A percentile compares a stretch with the other conserved stretches of the same genome.
phyloP scores from a whole-genome alignment of 2,329 filamentous ascomycete genomes.

The Cercospora janseana region DNA sequence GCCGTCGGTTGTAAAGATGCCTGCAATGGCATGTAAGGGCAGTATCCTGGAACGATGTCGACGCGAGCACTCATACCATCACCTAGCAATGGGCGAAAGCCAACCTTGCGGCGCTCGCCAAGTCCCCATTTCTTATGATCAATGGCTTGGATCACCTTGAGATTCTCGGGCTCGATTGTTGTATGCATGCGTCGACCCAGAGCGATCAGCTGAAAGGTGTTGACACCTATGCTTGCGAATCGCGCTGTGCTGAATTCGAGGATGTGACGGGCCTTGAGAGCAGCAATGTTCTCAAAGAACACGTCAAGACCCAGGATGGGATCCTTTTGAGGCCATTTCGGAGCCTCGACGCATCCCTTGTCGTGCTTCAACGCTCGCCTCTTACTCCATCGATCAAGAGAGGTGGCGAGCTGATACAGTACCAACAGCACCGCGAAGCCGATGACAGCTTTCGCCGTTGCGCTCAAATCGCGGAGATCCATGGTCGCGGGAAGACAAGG shows the following conservation, averaged over 20 bases:
- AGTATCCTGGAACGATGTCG: not conserved
- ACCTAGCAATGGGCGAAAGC: conserved; percentile 45
- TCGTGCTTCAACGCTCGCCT: conserved; percentile 42
- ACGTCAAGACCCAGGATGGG: conserved; percentile 55
- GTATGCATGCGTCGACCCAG: conserved; percentile 38
- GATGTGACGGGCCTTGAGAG: conserved; percentile 40
- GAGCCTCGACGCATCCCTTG: conserved; percentile 51
- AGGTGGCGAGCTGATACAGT: conserved; percentile 39
- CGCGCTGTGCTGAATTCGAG: conserved; percentile 38
- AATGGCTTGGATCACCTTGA: conserved; percentile 48
- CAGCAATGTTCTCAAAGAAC: conserved; percentile 43
- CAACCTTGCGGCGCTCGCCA: conserved; percentile 35
- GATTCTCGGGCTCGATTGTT: conserved; percentile 50
- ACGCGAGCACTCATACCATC: conserved; percentile 35
- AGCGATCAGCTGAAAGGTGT: conserved; percentile 43
- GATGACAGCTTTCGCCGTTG: conserved; percentile 29
- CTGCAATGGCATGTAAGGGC: conserved; percentile 4
- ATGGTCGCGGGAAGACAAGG: conserved; percentile 12
- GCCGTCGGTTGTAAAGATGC: conserved; percentile 49
- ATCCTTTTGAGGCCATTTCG: conserved; percentile 52
- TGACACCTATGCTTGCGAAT: conserved; percentile 35
- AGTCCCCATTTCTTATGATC: conserved; percentile 50
- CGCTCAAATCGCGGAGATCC: conserved; percentile 16
- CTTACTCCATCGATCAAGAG: conserved; percentile 37
- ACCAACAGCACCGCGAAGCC: conserved; percentile 36